These are phyloP conservation scores for Solanum chilense DNA, from an alignment of 257 asterid genomes.

Conservation along the genomic window DNA sequence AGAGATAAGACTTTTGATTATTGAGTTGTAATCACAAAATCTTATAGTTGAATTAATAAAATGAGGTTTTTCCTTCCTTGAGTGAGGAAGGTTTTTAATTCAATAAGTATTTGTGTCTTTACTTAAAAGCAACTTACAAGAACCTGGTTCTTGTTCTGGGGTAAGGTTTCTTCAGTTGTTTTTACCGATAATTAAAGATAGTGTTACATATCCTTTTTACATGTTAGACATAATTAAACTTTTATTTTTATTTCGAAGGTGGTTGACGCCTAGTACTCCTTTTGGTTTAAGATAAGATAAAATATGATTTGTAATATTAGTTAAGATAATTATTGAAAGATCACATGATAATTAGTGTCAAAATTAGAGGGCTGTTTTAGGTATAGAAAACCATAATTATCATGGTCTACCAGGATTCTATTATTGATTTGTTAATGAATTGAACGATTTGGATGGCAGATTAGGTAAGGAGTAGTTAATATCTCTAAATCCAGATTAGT, in stretches of 20 bases:
- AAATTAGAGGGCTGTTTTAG: not conserved
- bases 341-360: not conserved
- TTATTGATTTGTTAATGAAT: not conserved
- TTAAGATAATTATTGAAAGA: not conserved
- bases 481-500: conserved; percentile 14
- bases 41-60: no score
- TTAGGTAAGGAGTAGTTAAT: conserved; percentile 32
- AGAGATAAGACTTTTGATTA: no score
- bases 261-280: not conserved
- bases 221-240: not conserved
- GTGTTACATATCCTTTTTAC: not conserved
- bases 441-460: conserved; percentile 5
- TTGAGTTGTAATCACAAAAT: no score
- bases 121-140: no score
- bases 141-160: no score
- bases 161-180: no score
- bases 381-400: not conserved
- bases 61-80: no score
- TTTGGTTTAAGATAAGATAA: not conserved
- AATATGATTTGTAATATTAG: not conserved
- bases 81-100: no score
- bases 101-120: no score
- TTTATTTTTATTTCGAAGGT: not conserved
- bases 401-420: not conserved
- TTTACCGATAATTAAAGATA: not conserved